phyloP scores from a whole-genome alignment of 2,329 filamentous ascomycete genomes.

The Pyricularia sp. region DNA sequence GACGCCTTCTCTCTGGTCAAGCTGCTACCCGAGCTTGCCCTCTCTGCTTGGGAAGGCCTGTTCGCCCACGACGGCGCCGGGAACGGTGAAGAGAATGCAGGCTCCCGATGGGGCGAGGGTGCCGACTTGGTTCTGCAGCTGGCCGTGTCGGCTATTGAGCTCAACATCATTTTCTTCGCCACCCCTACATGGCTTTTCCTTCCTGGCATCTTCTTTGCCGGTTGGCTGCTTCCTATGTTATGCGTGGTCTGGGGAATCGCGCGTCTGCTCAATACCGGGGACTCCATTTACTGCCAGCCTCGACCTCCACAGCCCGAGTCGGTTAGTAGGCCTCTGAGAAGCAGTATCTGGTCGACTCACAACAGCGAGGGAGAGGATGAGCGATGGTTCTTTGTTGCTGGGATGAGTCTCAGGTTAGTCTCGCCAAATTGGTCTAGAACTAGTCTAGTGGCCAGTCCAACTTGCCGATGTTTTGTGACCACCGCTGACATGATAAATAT shows the following conservation, averaged over 20 bases:
- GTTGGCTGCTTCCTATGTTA: constrained; percentile 16
- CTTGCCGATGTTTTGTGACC: neutral
- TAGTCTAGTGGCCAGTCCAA: neutral
- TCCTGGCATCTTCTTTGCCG: constrained; percentile 19
- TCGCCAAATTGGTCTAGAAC: no score
- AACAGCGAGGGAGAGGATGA: constrained; percentile 18
- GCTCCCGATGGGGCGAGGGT: constrained; percentile 7
- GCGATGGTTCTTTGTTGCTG: constrained; percentile 24
- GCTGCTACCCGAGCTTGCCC: constrained; percentile 2
- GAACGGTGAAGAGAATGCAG: neutral
- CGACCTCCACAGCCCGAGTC: neutral
- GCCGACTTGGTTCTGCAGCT: constrained; percentile 16
- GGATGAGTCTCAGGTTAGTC: constrained; percentile 22
- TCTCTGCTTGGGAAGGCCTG: constrained; percentile 1
- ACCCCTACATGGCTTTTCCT: constrained; percentile 19
- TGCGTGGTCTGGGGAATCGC: constrained; percentile 15
- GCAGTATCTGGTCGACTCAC: constrained; percentile 9
- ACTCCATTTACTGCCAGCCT: constrained; percentile 2
- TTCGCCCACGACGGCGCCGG: neutral
- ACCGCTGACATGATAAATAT: neutral
- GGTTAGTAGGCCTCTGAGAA: neutral
- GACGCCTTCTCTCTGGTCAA: neutral
- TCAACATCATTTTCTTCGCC: constrained; percentile 15
- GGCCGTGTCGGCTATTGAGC: constrained; percentile 15
- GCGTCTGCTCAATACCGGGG: constrained; percentile 19